phyloP scores from a whole-genome alignment of 441 rosid species.

The Corymbia citriodora region DNA sequence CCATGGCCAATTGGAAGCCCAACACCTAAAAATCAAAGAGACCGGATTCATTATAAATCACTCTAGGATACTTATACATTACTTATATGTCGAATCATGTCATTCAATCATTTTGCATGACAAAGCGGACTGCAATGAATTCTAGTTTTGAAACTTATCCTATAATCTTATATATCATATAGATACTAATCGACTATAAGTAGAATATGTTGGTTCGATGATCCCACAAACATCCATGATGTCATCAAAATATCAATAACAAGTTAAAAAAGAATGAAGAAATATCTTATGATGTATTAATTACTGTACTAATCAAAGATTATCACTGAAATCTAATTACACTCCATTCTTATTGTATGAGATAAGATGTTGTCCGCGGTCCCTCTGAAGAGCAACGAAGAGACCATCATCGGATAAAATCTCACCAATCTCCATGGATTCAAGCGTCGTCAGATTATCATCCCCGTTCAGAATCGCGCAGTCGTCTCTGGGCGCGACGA shows the following conservation, averaged over 20 bases:
- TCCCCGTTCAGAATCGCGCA: background rate
- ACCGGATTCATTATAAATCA: background rate
- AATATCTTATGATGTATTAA: background rate
- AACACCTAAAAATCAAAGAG: background rate
- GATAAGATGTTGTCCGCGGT: background rate
- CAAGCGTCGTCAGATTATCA: background rate
- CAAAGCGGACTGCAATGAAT: no score
- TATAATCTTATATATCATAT: no score
- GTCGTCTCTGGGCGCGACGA: background rate
- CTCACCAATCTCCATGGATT: conserved; percentile 6
- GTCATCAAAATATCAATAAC: no score
- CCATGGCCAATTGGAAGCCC: background rate
- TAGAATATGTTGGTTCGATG: no score
- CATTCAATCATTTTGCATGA: background rate
- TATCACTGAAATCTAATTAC: background rate
- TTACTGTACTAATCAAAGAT: background rate
- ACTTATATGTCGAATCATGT: background rate
- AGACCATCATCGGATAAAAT: background rate
- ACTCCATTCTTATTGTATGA: background rate
- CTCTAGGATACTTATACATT: background rate
- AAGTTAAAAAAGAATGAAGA: background rate
- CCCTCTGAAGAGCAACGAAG: background rate
- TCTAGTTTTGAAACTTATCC: no score
- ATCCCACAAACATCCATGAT: no score
- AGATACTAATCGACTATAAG: no score